Conservation (phyloP, 768 basidiomycete genomes). For the Hericium alpestre region DNA sequence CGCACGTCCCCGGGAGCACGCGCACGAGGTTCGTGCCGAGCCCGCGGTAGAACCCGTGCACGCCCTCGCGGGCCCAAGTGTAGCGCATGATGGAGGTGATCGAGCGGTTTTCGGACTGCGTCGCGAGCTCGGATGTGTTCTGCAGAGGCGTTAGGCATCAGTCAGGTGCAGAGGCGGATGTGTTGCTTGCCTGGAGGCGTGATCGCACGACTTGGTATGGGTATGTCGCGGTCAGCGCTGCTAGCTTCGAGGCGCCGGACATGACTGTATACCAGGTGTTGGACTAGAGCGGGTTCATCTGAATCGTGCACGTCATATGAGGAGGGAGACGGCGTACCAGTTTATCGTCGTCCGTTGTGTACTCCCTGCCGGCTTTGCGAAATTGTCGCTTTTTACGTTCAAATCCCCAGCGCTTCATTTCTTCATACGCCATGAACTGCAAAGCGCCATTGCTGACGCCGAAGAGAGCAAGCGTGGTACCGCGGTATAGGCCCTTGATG, state of each 20-base stretch:
- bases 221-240: conserved; percentile 78
- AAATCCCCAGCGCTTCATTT: conserved; percentile 87
- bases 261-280: conserved; percentile 87
- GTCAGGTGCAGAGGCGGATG: not conserved
- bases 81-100: conserved; percentile 72
- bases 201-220: conserved; percentile 97
- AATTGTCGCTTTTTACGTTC: conserved; percentile 62
- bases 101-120: conserved; percentile 53
- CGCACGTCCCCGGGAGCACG: conserved; percentile 93
- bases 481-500: conserved; percentile 69
- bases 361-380: conserved; percentile 48
- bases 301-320: not conserved
- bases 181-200: conserved; percentile 65
- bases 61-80: conserved; percentile 74
- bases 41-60: conserved; percentile 87
- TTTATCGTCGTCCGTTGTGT: conserved; percentile 71
- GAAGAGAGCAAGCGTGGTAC: conserved; percentile 78
- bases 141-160: conserved; percentile 17
- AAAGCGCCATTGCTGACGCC: conserved; percentile 92
- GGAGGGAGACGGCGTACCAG: conserved; percentile 44
- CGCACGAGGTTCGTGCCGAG: conserved; percentile 89
- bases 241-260: conserved; percentile 83
- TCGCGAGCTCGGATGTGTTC: conserved; percentile 41
- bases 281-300: conserved; percentile 39
- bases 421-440: conserved; percentile 94